Evolutionary conservation across 2,329 filamentous ascomycete species (phyloP), one percentile per base, ranked within the genome.

Genomic region (Neonectria punicea): DNA sequence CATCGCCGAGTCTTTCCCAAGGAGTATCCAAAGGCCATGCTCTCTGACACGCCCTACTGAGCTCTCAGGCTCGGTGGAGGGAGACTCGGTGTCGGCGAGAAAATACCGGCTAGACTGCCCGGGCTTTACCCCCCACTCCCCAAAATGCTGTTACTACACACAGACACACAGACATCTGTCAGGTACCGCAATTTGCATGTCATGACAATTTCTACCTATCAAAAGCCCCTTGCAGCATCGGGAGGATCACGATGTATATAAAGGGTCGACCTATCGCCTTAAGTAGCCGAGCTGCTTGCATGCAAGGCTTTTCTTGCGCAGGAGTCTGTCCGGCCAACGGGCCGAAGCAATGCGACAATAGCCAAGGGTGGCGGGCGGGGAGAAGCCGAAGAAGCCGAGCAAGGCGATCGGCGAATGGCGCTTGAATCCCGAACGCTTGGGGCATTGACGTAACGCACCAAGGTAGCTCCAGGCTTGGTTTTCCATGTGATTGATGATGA

Each of bases 311-410:
- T 22, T 22, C 4, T 22, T 22, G 43, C 36, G 32, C 20, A 53
- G 46, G 30, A 11, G 20, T 32, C 47, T 34, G 49, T 5, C 32
- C 34, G 54, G 58, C n/a, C n/a, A 28, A 50, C 70, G 50, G 66
- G 61, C 72, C 72, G 72, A 73, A 74, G 72, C 64, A 74, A 73
- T 62, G 70, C 72, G 72, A 18, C 32, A 32, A 43, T 72, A 74
- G 25, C 71, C 60, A 67, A 51, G 41, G 16, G 53, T 64, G 61
- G 65, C 68, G 71, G 71, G 25, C 5, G 25, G 25, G 62, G 59
- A 63, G 41, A 39, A 56, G 56, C 39, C 57, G 49, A 39, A 66
- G 64, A 66, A 70, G 70, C 72, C 72, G 72, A 74, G 57, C 54
- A 5, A 59, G 61, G 62, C 50, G 53, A 67, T 69, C 71, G 71